Evolutionary conservation across 257 asterid genomes (phyloP).

Genomic region (Nicotiana attenuata): DNA sequence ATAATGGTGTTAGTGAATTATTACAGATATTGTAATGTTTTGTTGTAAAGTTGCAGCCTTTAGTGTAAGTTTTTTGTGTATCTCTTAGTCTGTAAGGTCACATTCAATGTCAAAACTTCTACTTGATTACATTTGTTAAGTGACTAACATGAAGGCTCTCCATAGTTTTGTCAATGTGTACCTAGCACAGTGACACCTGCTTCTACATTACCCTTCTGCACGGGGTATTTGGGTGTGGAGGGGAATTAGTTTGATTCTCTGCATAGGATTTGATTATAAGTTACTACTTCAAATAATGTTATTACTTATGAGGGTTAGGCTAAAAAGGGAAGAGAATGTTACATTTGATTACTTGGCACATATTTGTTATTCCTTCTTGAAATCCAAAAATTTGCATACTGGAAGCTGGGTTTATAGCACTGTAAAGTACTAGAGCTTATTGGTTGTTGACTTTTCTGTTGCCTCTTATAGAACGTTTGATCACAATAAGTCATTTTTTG

Average conservation of each 20-base stretch:
- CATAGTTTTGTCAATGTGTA: too few relatives aligned
- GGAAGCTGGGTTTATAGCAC: not conserved
- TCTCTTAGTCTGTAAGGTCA: too few relatives aligned
- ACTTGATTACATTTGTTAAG: too few relatives aligned
- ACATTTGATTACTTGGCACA: too few relatives aligned
- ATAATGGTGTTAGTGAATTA: too few relatives aligned
- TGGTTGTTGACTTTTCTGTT: not conserved
- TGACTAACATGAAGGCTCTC: too few relatives aligned
- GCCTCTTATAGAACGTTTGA: not conserved
- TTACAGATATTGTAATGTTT: too few relatives aligned
- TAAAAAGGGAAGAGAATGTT: not conserved
- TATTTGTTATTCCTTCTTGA: not conserved
- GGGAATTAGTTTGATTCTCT: not conserved
- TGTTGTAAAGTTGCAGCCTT: too few relatives aligned
- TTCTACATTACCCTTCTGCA: too few relatives aligned
- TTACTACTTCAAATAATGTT: not conserved
- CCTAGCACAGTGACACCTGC: too few relatives aligned
- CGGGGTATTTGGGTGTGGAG: not conserved
- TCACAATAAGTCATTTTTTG: not conserved
- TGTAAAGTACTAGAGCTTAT: not conserved
- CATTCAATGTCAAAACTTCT: too few relatives aligned
- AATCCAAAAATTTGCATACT: not conserved
- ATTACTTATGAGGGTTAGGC: not conserved
- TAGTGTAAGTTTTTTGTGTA: too few relatives aligned
- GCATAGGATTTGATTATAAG: not conserved